Evolutionary conservation across 1,284 basidiomycete species (phyloP), one percentile per base, ranked within the genome.

Genomic region (Tilletia caries): DNA sequence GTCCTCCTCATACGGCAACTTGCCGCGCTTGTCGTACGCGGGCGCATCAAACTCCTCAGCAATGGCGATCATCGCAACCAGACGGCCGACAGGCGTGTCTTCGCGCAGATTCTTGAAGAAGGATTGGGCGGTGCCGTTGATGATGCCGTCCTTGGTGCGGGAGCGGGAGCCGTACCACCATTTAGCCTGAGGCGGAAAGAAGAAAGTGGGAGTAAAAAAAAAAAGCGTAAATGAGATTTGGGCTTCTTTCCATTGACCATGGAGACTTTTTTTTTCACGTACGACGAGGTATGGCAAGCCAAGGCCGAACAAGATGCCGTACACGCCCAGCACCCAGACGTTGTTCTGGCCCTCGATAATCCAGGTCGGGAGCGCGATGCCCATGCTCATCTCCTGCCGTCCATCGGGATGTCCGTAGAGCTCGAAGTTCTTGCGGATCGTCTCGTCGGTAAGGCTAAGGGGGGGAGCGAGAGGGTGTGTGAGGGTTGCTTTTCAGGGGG

Each of bases 81-180:
- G 86, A 43, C 93, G 90, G 29, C 88, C 86, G 75, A 92, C 88
- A 1, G 87, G 87, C 5, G 91, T 91, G 64, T 91, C 90, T 80
- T 98, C 95, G 52, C 88, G 89, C 33, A 98, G 82, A 20, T 87
- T 86, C 83, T 92, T 92, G 89, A 98, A 98, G 86, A 95, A 96
- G 1, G 87, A 86, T 64, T 93, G 90, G 0, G 95, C 95, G 0
- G 93, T 93, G 58, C 86, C 86, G 65, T 91, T 90, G 74, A 93
- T 87, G 67, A 98, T 88, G 54, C 93, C 93, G 78, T 98, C 96
- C 83, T 97, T 96, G 34, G 96, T 98, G 83, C 89, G 90, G 73
- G 90, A 88, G 68, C 92, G 88, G 76, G 91, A 92, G 20, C 93
- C 92, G 82, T 98, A 98, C 96, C 96, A 99, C 96, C 96, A 99